Base-by-base conservation (phyloP, 2,329 filamentous ascomycete species). In the Orbilia quercus region DNA sequence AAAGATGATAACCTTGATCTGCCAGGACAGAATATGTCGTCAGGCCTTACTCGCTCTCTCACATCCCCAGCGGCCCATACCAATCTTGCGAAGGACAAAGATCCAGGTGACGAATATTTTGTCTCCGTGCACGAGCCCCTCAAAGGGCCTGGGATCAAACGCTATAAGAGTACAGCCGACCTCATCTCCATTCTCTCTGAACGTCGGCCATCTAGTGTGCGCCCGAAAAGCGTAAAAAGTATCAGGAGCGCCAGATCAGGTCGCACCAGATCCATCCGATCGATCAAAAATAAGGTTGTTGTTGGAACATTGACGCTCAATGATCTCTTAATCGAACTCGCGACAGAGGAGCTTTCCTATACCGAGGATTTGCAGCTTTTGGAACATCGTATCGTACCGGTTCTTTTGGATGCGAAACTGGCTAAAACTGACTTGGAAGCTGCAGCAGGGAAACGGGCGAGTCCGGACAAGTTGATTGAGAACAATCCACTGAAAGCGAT, bases 341-440 rank as follows among this genome's bases (percentile, higher is more conserved):
- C 87, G 9, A 86, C 90, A 3, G 95, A 98, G 77, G 95, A 99
- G 80, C 83, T 86, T 47, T 90, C 95, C 76, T 99, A 98, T 79
- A 89, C 90, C 81, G 87, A 93, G 62, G 95, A 99, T 81, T 85
- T 99, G 31, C 92, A 92, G 79, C 97, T 95, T 0, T 82, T 99
- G 31, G 93, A 98, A 6, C 93, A 96, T 77, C 95, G 95, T 64
- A 94, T 99, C 20, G 91, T 99, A 64, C 95, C 95, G 0, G 94
- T 98, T 1, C 85, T 99, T 1, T 83, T 99, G 42, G 70, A 76
- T 57, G 91, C 89, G 7, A 91, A 92, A 76, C 91, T 96, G 7
- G 85, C 97, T 11, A 90, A 90, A 72, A 88, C 88, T 0, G 86
- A 88, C 75, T 69, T 76, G 62, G 76, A 77, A 34, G 74, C 77